phyloP scores from a whole-genome alignment of 2,329 filamentous ascomycete genomes.

The Pseudogymnoascus sp. region DNA sequence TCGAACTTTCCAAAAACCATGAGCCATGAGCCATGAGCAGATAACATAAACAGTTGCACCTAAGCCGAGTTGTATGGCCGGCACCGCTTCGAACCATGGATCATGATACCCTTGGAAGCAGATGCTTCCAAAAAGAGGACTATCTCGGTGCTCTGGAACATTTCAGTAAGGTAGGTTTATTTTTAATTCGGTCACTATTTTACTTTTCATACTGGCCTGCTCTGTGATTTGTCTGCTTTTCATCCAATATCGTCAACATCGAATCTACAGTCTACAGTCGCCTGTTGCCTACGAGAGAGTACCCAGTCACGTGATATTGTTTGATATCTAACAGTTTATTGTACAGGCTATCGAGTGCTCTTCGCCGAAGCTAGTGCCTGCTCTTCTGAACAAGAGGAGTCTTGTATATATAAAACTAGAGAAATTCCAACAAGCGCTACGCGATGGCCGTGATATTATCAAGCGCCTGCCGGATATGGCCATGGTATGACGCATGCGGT shows the following conservation, averaged over 20 bases:
- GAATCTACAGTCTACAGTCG: too few species aligned
- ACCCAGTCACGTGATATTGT: background rate
- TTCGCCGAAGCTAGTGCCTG: slow-evolving; percentile 10
- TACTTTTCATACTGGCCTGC: background rate
- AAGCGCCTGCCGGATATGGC: slow-evolving; percentile 24
- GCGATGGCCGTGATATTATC: slow-evolving; percentile 28
- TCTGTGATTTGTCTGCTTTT: background rate
- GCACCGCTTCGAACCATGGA: slow-evolving; percentile 16
- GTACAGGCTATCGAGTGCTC: slow-evolving; percentile 18
- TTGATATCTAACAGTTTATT: slow-evolving; percentile 9
- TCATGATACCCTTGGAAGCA: slow-evolving; percentile 22
- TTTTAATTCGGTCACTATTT: slow-evolving; percentile 10
- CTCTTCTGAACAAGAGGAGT: slow-evolving; percentile 28
- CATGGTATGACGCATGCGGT: slow-evolving; percentile 18
- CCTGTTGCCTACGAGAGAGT: background rate
- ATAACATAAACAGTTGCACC: background rate
- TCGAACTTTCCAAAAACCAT: background rate
- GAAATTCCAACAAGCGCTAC: slow-evolving; percentile 22
- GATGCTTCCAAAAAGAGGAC: slow-evolving; percentile 24
- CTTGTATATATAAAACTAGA: slow-evolving; percentile 28
- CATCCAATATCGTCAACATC: background rate
- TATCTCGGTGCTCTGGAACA: slow-evolving; percentile 22
- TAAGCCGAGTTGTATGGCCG: background rate
- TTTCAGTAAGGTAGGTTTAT: slow-evolving; percentile 21
- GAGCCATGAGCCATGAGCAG: background rate